Evolutionary conservation across 345 rosid genomes (phyloP).

Genomic region (Anastatica hierochuntica): DNA sequence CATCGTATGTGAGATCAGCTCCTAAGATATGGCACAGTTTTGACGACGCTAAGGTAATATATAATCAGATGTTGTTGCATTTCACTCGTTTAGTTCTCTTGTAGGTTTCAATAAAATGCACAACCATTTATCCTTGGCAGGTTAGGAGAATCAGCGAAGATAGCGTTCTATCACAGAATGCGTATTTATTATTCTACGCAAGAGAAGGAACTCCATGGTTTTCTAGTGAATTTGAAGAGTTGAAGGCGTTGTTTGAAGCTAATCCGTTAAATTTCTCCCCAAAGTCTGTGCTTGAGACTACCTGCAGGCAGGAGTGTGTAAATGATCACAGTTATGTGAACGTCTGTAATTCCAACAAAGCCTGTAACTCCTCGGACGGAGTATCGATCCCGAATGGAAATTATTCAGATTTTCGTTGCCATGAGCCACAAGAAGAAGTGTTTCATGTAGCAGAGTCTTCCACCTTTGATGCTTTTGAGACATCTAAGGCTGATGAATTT

Average conservation of each 20-base stretch:
- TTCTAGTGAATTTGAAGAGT: conserved; percentile 44
- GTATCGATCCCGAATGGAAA: neutral
- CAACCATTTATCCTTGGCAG: conserved; percentile 47
- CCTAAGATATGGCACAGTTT: conserved; percentile 67
- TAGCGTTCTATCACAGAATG: conserved; percentile 49
- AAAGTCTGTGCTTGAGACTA: conserved; percentile 57
- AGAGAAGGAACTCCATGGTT: conserved; percentile 76
- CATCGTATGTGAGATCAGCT: conserved; percentile 56
- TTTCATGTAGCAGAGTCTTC: neutral
- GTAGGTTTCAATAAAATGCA: neutral
- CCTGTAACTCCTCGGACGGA: conserved; percentile 15
- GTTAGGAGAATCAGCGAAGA: conserved; percentile 43
- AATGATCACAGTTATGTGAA: conserved; percentile 11
- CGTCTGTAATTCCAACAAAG: neutral
- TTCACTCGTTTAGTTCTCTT: neutral
- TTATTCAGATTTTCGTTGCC: conserved; percentile 5
- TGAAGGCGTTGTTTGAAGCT: conserved; percentile 18
- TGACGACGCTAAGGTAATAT: conserved; percentile 55
- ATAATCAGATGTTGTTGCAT: neutral
- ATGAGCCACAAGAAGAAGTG: conserved; percentile 18
- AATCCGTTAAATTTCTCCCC: conserved; percentile 42
- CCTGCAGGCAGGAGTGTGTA: conserved; percentile 19
- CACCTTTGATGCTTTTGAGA: too few species aligned
- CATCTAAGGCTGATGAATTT: conserved; percentile 11
- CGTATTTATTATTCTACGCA: conserved; percentile 75